Conservation (phyloP, 495 filamentous ascomycete species). For the Annulohypoxylon maeteangense region DNA sequence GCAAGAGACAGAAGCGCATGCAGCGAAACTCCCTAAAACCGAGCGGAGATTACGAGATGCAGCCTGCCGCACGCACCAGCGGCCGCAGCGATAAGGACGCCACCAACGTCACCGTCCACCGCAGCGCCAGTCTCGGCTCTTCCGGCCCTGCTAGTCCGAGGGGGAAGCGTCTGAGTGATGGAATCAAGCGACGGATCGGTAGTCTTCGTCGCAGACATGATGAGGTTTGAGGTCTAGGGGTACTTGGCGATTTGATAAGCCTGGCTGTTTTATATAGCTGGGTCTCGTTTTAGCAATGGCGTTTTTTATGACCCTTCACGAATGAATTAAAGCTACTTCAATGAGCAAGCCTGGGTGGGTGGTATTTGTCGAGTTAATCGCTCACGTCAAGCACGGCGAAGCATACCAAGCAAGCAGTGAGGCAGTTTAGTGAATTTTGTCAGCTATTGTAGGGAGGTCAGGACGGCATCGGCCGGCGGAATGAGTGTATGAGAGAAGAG, state of each 20-base stretch:
- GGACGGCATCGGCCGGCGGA: not conserved
- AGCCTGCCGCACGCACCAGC: conserved; percentile 30
- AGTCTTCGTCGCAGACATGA: conserved; percentile 54
- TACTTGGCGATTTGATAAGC: not conserved
- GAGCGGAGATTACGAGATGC: conserved; percentile 55
- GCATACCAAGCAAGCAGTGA: not conserved
- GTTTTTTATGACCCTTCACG: not conserved
- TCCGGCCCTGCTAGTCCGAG: conserved; percentile 46
- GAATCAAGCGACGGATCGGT: conserved; percentile 59
- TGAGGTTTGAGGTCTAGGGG: not conserved
- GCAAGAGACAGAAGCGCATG: conserved; percentile 59
- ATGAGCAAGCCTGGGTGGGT: not conserved
- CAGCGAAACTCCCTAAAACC: conserved; percentile 3
- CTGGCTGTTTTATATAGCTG: not conserved
- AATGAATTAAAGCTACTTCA: not conserved
- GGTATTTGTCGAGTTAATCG: not conserved
- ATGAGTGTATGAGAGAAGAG: not conserved
- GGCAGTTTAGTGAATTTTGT: not conserved
- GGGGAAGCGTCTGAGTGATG: conserved; percentile 53
- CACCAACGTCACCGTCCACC: conserved; percentile 33
- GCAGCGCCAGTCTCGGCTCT: conserved; percentile 49
- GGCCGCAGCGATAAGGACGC: conserved; percentile 15
- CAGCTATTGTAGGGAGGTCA: not conserved
- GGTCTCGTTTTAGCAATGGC: not conserved
- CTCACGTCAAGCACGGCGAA: not conserved